Evolutionary conservation across 306 rosid genomes (phyloP).

Genomic region (Cicer cuneatum): DNA sequence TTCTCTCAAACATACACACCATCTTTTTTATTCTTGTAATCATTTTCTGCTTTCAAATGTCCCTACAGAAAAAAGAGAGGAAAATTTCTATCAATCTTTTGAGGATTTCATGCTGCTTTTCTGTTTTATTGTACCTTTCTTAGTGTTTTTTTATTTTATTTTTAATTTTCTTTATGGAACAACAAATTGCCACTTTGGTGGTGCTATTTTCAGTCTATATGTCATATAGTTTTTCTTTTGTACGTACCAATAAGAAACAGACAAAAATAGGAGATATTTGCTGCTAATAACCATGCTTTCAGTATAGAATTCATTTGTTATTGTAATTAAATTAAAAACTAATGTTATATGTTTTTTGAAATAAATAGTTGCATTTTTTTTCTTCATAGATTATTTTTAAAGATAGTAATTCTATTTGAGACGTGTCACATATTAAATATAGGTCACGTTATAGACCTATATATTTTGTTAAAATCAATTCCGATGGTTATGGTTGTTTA

Average conservation of each 20-base stretch:
- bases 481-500: no score
- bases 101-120: constrained; percentile 13
- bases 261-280: neutral
- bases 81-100: constrained; percentile 9
- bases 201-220: constrained; percentile 37
- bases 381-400: no score
- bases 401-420: no score
- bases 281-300: neutral
- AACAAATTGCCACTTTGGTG: constrained; percentile 23
- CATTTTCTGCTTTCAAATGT: constrained; percentile 35
- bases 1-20: constrained; percentile 19
- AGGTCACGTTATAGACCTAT: no score
- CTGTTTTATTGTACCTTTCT: constrained; percentile 17
- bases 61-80: constrained; percentile 23
- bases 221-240: constrained; percentile 43
- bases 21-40: constrained; percentile 27
- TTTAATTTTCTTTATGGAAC: constrained; percentile 43
- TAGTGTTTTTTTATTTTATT: constrained; percentile 8
- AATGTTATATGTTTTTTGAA: neutral
- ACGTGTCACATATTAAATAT: no score
- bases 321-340: neutral
- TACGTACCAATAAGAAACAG: constrained; percentile 43
- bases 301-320: constrained; percentile 12
- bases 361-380: neutral
- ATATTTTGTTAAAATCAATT: no score